Conservation (phyloP, 2,329 filamentous ascomycete species). For the Teratosphaeria gauchensis region DNA sequence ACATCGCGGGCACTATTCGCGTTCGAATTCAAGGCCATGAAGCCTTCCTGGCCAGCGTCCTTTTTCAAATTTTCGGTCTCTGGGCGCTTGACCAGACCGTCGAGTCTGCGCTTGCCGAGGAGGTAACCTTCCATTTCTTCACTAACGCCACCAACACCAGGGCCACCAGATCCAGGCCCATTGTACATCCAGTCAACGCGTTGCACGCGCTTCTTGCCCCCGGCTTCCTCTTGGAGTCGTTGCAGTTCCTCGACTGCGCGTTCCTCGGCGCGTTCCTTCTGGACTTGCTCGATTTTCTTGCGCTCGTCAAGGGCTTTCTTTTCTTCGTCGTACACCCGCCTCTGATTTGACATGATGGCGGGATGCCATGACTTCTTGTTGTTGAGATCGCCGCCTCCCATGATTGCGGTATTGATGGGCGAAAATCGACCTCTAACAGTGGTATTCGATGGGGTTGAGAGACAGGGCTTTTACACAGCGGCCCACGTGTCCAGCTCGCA, state of each 20-base stretch:
- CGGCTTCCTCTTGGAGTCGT: constrained; percentile 76
- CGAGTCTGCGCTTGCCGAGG: constrained; percentile 83
- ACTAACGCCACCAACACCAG: constrained; percentile 52
- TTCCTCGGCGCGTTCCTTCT: constrained; percentile 91
- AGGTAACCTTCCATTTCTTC: constrained; percentile 94
- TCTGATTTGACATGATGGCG: constrained; percentile 79
- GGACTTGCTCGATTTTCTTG: constrained; percentile 82
- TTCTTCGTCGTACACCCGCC: constrained; percentile 82
- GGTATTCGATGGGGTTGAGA: too few species aligned
- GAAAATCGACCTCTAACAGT: neutral
- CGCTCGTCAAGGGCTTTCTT: constrained; percentile 88
- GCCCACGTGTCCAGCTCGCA: too few species aligned
- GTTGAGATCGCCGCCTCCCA: constrained; percentile 91
- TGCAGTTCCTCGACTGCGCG: constrained; percentile 86
- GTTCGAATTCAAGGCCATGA: constrained; percentile 47
- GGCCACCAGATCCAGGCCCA: constrained; percentile 67
- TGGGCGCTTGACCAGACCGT: constrained; percentile 72
- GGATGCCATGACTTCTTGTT: constrained; percentile 91
- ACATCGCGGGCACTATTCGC: constrained; percentile 71
- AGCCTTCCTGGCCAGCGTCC: constrained; percentile 37
- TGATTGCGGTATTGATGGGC: constrained; percentile 28
- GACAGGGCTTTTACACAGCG: too few species aligned
- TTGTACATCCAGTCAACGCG: constrained; percentile 98
- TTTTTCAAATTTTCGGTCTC: constrained; percentile 77
- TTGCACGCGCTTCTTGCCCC: constrained; percentile 68